Base-by-base conservation (phyloP, 2,329 filamentous ascomycete species). In the Trichophyton schoenleinii region DNA sequence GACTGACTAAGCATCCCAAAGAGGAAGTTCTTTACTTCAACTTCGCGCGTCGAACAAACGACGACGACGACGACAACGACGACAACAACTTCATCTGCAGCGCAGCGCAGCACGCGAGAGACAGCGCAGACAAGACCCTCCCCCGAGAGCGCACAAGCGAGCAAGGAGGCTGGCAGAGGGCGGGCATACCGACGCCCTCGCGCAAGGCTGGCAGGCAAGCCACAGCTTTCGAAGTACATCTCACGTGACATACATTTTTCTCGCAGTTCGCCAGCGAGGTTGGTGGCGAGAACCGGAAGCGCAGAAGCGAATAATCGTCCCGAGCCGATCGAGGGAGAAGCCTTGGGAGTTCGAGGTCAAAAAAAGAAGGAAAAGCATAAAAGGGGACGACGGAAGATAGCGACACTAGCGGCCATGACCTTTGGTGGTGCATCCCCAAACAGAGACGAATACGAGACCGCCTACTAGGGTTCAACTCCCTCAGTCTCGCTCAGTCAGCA, bases 381-480 rank as follows among this genome's bases (percentile, higher is more conserved):
- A 44, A 44, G 41, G 41, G 15, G 15, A n/a, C 15, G 41, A 25
- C 25, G 22, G 49, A 6, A 11, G 28, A n/a, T 11, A 13, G 6
- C 20, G 13, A 28, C n/a, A 31, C 11, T 25, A 53, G 28, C 22
- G 13, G 28, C 22, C 22, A 53, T 44, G 41, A n/a, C 49, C 28
- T 38, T 38, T 34, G 20, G 11, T 11, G 48, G 20, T 34, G 49
- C 25, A 31, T 34, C 25, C 13, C 25, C 8, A 31, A 28, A 36
- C 11, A 55, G 52, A 36, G 28, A 55, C 52, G 52, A 55, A 55
- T 55, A 55, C 52, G 52, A 55, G 49, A 36, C n/a, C n/a, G 52
- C 28, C 52, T 34, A 18, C 52, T 34, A 18, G 52, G 52, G 18
- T n/a, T 13, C 28, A n/a, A 9, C 8, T 48, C 15, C 7, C 42